phyloP scores from a whole-genome alignment of 2,329 filamentous ascomycete genomes.

The Geoglossum cookeanum region DNA sequence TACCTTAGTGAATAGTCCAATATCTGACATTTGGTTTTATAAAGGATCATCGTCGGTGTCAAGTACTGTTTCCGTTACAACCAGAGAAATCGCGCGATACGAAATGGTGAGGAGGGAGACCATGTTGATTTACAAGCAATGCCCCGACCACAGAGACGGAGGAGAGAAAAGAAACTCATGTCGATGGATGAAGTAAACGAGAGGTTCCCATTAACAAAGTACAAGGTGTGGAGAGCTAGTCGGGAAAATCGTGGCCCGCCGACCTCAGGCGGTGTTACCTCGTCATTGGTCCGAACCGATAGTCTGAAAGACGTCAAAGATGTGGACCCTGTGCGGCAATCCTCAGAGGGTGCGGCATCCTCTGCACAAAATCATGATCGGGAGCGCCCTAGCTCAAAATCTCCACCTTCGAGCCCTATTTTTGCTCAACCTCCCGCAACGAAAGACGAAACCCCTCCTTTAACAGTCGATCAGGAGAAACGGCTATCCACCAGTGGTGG shows the following conservation, averaged over 20 bases:
- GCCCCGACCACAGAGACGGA: conserved; percentile 65
- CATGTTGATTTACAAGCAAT: conserved; percentile 76
- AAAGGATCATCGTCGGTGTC: conserved; percentile 96
- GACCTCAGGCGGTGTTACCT: conserved; percentile 64
- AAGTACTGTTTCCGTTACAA: conserved; percentile 99
- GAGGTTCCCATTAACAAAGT: conserved; percentile 87
- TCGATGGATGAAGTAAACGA: conserved; percentile 98
- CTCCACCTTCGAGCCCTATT: not conserved
- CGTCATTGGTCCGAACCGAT: conserved; percentile 49
- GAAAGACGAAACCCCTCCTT: not conserved
- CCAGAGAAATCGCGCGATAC: conserved; percentile 67
- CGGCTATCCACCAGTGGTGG: not conserved
- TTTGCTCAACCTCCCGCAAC: not conserved
- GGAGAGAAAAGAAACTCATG: conserved; percentile 97
- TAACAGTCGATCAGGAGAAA: not conserved
- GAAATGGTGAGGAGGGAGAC: conserved; percentile 56
- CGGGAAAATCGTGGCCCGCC: conserved; percentile 70
- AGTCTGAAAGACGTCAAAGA: conserved; percentile 42
- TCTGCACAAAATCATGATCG: conserved; percentile 11
- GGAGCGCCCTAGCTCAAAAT: not conserved
- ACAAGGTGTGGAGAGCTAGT: conserved; percentile 81
- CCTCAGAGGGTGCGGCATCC: conserved; percentile 15
- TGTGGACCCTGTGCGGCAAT: conserved; percentile 14
- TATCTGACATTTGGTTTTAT: not conserved
- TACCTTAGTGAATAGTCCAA: not conserved